These are phyloP conservation scores for Auriscalpium orientale DNA, from an alignment of 768 basidiomycete genomes.

Conservation along the genomic window DNA sequence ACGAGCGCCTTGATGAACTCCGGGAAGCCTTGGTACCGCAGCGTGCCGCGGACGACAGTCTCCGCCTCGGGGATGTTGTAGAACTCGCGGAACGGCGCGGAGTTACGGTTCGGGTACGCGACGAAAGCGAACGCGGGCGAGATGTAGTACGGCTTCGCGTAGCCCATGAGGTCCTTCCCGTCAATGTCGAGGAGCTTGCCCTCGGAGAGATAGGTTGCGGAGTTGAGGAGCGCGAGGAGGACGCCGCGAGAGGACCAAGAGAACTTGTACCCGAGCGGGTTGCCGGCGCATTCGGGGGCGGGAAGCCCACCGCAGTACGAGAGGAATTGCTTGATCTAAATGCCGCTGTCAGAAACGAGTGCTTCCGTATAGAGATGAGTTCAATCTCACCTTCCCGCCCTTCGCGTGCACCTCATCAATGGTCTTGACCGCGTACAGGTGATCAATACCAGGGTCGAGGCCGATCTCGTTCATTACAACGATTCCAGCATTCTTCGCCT, in stretches of 20 bases:
- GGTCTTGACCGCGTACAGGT: constrained; percentile 89
- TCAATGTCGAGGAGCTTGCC: constrained; percentile 58
- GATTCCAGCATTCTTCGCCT: constrained; percentile 81
- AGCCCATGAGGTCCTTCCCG: constrained; percentile 81
- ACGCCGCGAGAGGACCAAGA: constrained; percentile 98
- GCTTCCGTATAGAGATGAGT: no score
- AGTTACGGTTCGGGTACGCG: constrained; percentile 95
- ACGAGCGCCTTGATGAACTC: constrained; percentile 87
- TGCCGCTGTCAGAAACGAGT: background rate
- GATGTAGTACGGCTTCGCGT: constrained; percentile 92
- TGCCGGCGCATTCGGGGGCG: constrained; percentile 82
- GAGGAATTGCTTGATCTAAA: constrained; percentile 79
- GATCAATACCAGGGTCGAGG: constrained; percentile 92
- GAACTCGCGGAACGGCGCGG: constrained; percentile 80
- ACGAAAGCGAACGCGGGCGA: constrained; percentile 94
- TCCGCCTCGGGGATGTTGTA: constrained; percentile 93
- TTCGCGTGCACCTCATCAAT: constrained; percentile 90
- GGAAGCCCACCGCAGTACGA: constrained; percentile 97
- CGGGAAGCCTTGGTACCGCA: constrained; percentile 96
- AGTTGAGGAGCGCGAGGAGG: constrained; percentile 89
- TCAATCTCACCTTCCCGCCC: constrained; percentile 71
- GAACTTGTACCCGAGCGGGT: constrained; percentile 98
- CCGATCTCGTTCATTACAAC: constrained; percentile 97
- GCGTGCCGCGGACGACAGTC: constrained; percentile 85
- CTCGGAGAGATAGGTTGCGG: constrained; percentile 69